A percentile compares a stretch with the other conserved stretches of the same genome.
Conservation (phyloP, 2,329 filamentous ascomycete genomes). For the Fusarium chuoi region DNA sequence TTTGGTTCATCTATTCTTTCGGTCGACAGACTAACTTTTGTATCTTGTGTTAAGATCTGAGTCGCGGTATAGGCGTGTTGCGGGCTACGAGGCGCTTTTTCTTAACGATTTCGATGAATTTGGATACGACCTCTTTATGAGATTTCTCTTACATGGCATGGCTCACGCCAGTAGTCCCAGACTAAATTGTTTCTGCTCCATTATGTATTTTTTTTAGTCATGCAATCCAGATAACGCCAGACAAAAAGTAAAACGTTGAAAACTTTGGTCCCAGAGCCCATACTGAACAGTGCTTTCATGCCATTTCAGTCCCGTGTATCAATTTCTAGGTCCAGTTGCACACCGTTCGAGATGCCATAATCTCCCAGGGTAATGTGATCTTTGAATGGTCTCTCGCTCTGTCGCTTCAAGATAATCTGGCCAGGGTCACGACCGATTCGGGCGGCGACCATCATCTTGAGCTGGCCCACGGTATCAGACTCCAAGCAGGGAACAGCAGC, state of each 20-base stretch:
- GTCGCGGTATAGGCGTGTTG: background rate
- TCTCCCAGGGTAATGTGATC: conserved; percentile 88
- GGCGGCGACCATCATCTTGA: conserved; percentile 92
- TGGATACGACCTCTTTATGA: background rate
- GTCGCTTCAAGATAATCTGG: conserved; percentile 90
- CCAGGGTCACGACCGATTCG: conserved; percentile 89
- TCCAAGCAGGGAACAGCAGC: conserved; percentile 90
- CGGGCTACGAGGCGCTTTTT: background rate
- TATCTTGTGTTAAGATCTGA: background rate
- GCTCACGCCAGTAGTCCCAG: background rate
- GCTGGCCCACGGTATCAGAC: conserved; percentile 83
- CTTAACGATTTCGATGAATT: background rate
- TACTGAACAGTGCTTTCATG: background rate
- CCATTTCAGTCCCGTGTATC: conserved; percentile 65
- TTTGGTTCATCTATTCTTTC: background rate
- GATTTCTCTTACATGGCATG: background rate
- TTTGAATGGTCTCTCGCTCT: conserved; percentile 94
- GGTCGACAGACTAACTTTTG: background rate
- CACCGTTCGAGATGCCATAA: conserved; percentile 93
- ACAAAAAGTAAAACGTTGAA: background rate
- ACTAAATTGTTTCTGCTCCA: background rate
- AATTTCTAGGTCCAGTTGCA: conserved; percentile 73
- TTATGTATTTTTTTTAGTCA: background rate
- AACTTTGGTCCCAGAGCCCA: background rate
- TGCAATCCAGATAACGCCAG: background rate